Conservation (phyloP, 768 basidiomycete species). For the Cyathus striatus region DNA sequence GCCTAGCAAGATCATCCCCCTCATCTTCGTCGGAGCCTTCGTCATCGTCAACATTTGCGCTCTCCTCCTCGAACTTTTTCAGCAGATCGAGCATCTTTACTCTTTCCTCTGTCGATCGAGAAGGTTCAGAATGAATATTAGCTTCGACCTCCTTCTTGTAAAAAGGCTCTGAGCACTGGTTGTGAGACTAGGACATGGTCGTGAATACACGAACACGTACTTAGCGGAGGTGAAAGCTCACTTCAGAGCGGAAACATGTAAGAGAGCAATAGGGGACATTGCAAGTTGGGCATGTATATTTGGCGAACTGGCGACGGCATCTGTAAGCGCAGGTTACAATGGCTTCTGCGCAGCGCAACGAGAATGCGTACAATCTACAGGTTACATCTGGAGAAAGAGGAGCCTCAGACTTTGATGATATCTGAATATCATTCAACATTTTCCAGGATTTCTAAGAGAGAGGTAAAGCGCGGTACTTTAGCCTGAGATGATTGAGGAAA, state of each 20-base stretch:
- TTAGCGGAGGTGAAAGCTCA: conserved; percentile 15
- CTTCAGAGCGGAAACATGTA: conserved; percentile 71
- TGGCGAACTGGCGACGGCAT: conserved; percentile 70
- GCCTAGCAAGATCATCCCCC: conserved; percentile 36
- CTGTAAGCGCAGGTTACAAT: no score
- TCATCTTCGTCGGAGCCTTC: conserved; percentile 33
- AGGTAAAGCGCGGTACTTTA: neutral
- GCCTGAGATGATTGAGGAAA: no score
- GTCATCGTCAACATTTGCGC: conserved; percentile 22
- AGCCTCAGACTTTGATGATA: neutral
- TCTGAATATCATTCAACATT: conserved; percentile 1
- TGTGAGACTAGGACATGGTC: conserved; percentile 41
- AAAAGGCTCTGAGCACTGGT: conserved; percentile 76
- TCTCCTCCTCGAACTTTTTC: conserved; percentile 67
- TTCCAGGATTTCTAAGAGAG: neutral
- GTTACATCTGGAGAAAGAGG: conserved; percentile 15
- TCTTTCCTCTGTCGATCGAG: conserved; percentile 53
- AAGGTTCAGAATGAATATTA: conserved; percentile 52
- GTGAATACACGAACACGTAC: neutral
- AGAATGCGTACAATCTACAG: conserved; percentile 40
- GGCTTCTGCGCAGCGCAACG: no score
- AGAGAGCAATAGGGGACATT: conserved; percentile 80
- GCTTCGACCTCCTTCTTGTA: conserved; percentile 70
- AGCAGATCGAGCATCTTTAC: conserved; percentile 65
- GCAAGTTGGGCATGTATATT: conserved; percentile 80